Percentiles rank a stretch among this genome's conserved stretches.
These are phyloP conservation scores for Sarcodon aspratus DNA, from an alignment of 768 basidiomycete species.

Conservation along the genomic window DNA sequence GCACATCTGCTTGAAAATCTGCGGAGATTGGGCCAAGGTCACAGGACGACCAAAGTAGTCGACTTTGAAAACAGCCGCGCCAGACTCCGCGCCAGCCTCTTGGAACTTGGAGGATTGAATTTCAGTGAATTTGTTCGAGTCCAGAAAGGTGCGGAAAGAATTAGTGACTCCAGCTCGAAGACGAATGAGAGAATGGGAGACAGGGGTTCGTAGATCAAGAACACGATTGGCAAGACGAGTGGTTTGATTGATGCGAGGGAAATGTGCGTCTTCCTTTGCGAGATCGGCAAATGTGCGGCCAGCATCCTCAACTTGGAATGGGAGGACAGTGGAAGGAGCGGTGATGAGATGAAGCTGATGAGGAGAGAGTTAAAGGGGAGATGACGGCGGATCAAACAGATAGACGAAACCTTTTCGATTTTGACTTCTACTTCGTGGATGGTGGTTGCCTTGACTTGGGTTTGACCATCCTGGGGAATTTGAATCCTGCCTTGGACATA, in stretches of 20 bases:
- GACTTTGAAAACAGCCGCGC: slow-evolving; percentile 96
- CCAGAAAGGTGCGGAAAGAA: slow-evolving; percentile 77
- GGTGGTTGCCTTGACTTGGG: slow-evolving; percentile 71
- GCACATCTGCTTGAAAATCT: slow-evolving; percentile 98
- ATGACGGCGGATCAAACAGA: not conserved
- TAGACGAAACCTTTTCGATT: slow-evolving; percentile 53
- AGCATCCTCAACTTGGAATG: slow-evolving; percentile 21
- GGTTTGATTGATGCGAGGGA: slow-evolving; percentile 73
- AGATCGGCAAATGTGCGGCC: slow-evolving; percentile 45
- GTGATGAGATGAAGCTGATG: slow-evolving; percentile 13
- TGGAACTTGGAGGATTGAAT: slow-evolving; percentile 97
- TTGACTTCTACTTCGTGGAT: slow-evolving; percentile 83
- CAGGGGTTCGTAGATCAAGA: slow-evolving; percentile 79
- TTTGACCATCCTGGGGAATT: slow-evolving; percentile 53
- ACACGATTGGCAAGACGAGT: slow-evolving; percentile 92
- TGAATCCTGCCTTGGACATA: slow-evolving; percentile 76
- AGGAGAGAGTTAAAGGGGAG: not conserved
- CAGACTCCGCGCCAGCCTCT: slow-evolving; percentile 91
- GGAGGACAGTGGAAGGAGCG: slow-evolving; percentile 12
- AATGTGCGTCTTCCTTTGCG: slow-evolving; percentile 42
- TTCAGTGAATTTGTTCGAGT: slow-evolving; percentile 68
- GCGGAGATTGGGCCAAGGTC: slow-evolving; percentile 93
- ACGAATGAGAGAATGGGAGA: slow-evolving; percentile 91
- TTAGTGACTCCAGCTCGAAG: slow-evolving; percentile 80
- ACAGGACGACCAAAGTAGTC: slow-evolving; percentile 94